Conservation (phyloP, 2,329 filamentous ascomycete genomes). For the Penicillium sp. region DNA sequence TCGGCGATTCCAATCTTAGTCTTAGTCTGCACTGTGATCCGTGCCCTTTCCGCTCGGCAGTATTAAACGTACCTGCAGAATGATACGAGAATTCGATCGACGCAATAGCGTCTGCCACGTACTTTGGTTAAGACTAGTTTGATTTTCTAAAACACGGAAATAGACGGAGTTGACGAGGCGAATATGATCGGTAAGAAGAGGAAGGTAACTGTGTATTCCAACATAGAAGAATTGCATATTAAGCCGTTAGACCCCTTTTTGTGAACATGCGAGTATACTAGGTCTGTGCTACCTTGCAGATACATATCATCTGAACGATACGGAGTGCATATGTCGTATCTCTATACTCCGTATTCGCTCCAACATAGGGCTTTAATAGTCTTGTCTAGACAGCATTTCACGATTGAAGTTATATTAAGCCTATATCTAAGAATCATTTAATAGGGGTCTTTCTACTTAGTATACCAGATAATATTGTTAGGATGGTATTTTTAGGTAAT, state of each 20-base stretch:
- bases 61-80: conserved; percentile 12
- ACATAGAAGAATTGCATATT: neutral
- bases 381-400: neutral
- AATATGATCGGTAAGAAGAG: neutral
- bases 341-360: neutral
- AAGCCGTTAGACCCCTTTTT: neutral
- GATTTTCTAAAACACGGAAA: neutral
- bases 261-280: neutral
- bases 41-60: conserved; percentile 6
- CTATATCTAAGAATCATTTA: neutral
- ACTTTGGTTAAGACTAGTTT: conserved; percentile 10
- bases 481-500: neutral
- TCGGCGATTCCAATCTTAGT: conserved; percentile 5
- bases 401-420: neutral
- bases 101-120: conserved; percentile 9
- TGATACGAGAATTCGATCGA: conserved; percentile 8
- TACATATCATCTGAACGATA: neutral
- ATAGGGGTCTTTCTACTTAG: neutral
- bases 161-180: neutral
- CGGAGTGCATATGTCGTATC: neutral
- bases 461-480: neutral
- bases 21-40: conserved; percentile 2
- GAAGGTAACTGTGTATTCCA: neutral
- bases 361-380: neutral
- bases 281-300: conserved; percentile 1